Conservation (phyloP, 495 filamentous ascomycete genomes). For the Penicillium psychrofluorescens region DNA sequence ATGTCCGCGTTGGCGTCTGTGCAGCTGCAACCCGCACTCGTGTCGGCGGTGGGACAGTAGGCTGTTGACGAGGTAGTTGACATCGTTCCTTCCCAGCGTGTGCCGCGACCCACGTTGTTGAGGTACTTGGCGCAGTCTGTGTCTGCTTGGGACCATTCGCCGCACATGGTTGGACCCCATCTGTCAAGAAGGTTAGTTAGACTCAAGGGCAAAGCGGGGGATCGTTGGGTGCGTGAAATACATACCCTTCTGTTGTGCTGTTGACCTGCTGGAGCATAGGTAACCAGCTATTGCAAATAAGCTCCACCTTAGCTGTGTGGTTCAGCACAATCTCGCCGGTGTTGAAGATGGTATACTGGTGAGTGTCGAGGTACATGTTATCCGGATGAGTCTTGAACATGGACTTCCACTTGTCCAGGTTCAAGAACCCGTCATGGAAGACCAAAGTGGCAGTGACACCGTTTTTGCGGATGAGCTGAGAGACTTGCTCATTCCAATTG, state of each 20-base stretch:
- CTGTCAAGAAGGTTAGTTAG: constrained; percentile 19
- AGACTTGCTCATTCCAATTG: constrained; percentile 61
- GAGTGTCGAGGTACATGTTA: constrained; percentile 74
- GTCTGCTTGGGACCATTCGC: constrained; percentile 97
- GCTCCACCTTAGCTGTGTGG: constrained; percentile 68
- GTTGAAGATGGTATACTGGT: constrained; percentile 92
- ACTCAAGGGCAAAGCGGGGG: neutral
- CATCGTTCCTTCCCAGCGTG: constrained; percentile 83
- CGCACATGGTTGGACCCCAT: constrained; percentile 94
- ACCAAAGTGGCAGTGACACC: constrained; percentile 59
- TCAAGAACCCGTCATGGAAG: constrained; percentile 81
- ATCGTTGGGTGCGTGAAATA: neutral
- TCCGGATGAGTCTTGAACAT: constrained; percentile 46
- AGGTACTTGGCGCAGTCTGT: constrained; percentile 87
- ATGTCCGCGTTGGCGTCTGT: constrained; percentile 66
- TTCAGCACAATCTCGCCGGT: constrained; percentile 61
- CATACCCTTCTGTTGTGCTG: constrained; percentile 61
- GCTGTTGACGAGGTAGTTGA: constrained; percentile 54
- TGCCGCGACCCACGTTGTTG: constrained; percentile 84
- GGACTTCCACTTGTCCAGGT: constrained; percentile 71
- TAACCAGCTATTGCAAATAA: constrained; percentile 83
- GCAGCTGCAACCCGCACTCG: constrained; percentile 58
- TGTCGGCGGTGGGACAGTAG: constrained; percentile 59
- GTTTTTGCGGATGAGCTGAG: constrained; percentile 58
- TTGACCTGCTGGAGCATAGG: constrained; percentile 64